Percentiles rank a stretch among this genome's conserved stretches.
Evolutionary conservation across 805 yeast genomes (phyloP).

Genomic region (Hanseniaspora opuntiae): DNA sequence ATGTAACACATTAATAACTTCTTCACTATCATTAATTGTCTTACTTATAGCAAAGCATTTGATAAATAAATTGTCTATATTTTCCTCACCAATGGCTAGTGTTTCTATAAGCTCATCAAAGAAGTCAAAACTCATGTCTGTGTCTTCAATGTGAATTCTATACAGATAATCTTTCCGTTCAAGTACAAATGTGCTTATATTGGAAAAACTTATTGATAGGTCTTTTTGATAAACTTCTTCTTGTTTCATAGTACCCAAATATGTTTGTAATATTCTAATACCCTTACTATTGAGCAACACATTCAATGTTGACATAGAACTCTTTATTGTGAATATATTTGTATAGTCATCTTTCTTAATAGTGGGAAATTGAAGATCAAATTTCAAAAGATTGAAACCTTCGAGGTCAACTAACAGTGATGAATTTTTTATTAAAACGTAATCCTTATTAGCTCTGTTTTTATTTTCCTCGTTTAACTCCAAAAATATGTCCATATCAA

Average conservation of each 20-base stretch:
- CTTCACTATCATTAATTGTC: neutral
- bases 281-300: neutral
- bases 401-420: neutral
- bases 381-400: neutral
- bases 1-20: neutral
- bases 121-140: neutral
- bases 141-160: neutral
- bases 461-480: neutral
- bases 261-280: neutral
- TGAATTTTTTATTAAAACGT: neutral
- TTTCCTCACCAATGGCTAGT: neutral
- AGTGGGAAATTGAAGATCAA: neutral
- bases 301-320: neutral
- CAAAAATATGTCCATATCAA: neutral
- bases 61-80: neutral
- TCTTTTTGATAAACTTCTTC: neutral
- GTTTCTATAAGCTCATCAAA: neutral
- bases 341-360: neutral
- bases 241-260: neutral
- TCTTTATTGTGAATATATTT: neutral
- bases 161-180: neutral
- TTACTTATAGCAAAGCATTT: neutral
- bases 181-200: neutral
- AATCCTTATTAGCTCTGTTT: neutral
- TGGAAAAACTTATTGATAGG: neutral